A percentile compares a stretch with the other conserved stretches of the same genome.
Conservation (phyloP, 352 stramenopile species). For the Phytophthora citricola region DNA sequence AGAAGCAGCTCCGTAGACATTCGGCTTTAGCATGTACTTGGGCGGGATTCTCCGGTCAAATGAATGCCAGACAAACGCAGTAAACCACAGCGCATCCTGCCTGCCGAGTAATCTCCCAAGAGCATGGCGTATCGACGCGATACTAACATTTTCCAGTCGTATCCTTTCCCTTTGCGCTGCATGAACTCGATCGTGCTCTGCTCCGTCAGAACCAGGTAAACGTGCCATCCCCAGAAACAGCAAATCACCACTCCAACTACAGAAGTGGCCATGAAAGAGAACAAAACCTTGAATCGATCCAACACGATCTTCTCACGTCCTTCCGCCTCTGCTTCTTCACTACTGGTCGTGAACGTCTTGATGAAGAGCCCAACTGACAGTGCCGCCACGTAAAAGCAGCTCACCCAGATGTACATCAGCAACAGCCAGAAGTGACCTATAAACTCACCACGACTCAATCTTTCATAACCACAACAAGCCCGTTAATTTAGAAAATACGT, state of each 20-base stretch:
- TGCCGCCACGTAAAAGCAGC: slow-evolving; percentile 48
- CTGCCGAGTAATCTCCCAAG: slow-evolving; percentile 38
- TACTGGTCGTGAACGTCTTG: slow-evolving; percentile 19
- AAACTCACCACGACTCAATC: slow-evolving; percentile 2
- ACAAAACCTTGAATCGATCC: slow-evolving; percentile 38
- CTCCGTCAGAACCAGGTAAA: slow-evolving; percentile 52
- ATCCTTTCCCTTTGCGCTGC: slow-evolving; percentile 26
- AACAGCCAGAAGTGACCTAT: slow-evolving; percentile 59
- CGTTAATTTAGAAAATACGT: slow-evolving; percentile 12
- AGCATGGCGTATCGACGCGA: slow-evolving; percentile 19
- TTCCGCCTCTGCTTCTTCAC: slow-evolving; percentile 17
- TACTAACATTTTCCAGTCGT: slow-evolving; percentile 9
- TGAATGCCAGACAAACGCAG: slow-evolving; percentile 32
- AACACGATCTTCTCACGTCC: slow-evolving; percentile 25
- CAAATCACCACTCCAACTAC: slow-evolving; percentile 42
- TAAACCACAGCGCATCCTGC: slow-evolving; percentile 37
- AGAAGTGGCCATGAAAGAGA: slow-evolving; percentile 48
- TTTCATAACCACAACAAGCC: slow-evolving; percentile 1
- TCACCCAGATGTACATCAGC: slow-evolving; percentile 55
- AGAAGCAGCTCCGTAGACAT: slow-evolving; percentile 4
- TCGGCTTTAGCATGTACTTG: slow-evolving; percentile 28
- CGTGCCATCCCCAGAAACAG: slow-evolving; percentile 51
- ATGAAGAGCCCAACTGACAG: slow-evolving; percentile 45
- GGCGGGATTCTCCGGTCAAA: slow-evolving; percentile 17
- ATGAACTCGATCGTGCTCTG: slow-evolving; percentile 54